phyloP scores from a whole-genome alignment of 805 yeast species.

The Wickerhamomyces chaumierensis region DNA sequence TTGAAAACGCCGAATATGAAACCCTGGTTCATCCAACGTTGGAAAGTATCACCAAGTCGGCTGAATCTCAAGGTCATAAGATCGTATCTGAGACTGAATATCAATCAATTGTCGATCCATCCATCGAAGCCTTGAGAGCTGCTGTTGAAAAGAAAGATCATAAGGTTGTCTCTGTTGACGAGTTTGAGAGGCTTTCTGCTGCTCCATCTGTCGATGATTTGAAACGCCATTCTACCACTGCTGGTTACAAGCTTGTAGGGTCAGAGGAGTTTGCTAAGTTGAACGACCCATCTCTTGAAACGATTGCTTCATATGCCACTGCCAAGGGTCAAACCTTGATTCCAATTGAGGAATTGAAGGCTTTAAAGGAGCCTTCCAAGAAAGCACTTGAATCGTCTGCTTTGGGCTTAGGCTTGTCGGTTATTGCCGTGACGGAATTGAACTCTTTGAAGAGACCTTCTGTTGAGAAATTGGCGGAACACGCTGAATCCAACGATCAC shows the following conservation, averaged over 20 bases:
- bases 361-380: conserved; percentile 1
- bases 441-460: conserved; percentile 6
- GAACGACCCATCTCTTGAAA: background rate
- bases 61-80: background rate
- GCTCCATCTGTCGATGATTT: conserved; percentile 4
- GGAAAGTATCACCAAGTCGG: background rate
- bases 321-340: background rate
- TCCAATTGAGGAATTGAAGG: conserved; percentile 1
- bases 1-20: too few relatives aligned
- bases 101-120: background rate
- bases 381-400: background rate
- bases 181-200: conserved; percentile 1
- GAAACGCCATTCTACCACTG: too few relatives aligned
- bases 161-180: background rate
- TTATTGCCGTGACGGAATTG: conserved; percentile 1
- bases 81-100: background rate
- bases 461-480: conserved; percentile 11
- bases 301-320: too few relatives aligned
- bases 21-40: too few relatives aligned
- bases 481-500: conserved; percentile 5
- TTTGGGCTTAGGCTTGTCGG: background rate
- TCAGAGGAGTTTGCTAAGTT: conserved; percentile 3
- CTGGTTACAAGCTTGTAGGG: too few relatives aligned
- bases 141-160: background rate
- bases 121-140: background rate